These are phyloP conservation scores for Yamadazyma nakazawae DNA, from an alignment of 805 yeast genomes.

Conservation along the genomic window DNA sequence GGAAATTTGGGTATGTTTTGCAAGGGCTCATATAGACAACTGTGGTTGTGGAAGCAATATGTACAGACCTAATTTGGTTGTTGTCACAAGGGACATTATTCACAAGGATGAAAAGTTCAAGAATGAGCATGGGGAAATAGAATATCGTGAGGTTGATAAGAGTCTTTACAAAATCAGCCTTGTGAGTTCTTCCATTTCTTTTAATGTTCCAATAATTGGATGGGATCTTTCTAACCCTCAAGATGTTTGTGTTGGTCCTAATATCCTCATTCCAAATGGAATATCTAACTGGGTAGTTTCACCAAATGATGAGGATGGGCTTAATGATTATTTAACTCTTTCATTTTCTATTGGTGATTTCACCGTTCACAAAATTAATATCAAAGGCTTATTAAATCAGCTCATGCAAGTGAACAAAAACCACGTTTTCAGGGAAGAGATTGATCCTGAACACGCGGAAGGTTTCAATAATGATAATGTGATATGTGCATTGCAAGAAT, in stretches of 20 bases:
- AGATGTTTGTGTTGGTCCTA: constrained; percentile 28
- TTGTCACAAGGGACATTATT: constrained; percentile 16
- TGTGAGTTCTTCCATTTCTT: constrained; percentile 28
- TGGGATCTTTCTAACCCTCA: constrained; percentile 21
- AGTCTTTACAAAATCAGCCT: constrained; percentile 26
- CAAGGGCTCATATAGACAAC: constrained; percentile 36
- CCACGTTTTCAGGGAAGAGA: constrained; percentile 5
- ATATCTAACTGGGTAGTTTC: constrained; percentile 25
- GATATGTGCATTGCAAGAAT: constrained; percentile 28
- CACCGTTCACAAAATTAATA: constrained; percentile 33
- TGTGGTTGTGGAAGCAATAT: constrained; percentile 41
- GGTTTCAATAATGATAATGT: constrained; percentile 27
- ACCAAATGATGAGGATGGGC: constrained; percentile 1
- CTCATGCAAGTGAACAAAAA: constrained; percentile 11
- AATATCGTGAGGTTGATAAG: constrained; percentile 2
- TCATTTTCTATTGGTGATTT: constrained; percentile 36
- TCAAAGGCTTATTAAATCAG: constrained; percentile 29
- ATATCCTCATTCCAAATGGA: constrained; percentile 36
- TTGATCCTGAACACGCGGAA: constrained; percentile 3
- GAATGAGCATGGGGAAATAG: constrained; percentile 5
- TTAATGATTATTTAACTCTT: constrained; percentile 30
- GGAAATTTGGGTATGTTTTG: constrained; percentile 39
- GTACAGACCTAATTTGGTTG: constrained; percentile 40
- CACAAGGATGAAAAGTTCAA: background rate
- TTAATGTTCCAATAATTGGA: constrained; percentile 29